A percentile compares a stretch with the other conserved stretches of the same genome.
These are phyloP conservation scores for Jaenimonas drosophilae DNA, from an alignment of 208 protist species.

Conservation along the genomic window DNA sequence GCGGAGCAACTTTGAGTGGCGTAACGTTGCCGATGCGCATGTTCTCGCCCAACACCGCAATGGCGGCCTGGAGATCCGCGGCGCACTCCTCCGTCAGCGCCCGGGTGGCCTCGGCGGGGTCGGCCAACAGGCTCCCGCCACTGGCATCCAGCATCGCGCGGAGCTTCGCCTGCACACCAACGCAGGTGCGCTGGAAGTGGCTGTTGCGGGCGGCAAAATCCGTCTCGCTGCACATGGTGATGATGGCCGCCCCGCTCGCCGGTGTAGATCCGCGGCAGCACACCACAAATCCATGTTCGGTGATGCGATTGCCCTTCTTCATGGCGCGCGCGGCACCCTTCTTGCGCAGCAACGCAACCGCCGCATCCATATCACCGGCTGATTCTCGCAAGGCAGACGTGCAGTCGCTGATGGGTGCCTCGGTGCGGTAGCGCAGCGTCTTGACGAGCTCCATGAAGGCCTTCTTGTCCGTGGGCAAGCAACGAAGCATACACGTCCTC, in stretches of 20 bases:
- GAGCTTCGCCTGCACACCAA: conserved; percentile 19
- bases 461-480: conserved; percentile 44
- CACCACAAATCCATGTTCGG: conserved; percentile 75
- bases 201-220: conserved; percentile 85
- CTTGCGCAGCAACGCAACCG: conserved; percentile 67
- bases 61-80: conserved; percentile 30
- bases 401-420: conserved; percentile 86
- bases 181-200: conserved; percentile 57
- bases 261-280: conserved; percentile 42
- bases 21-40: conserved; percentile 46
- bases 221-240: conserved; percentile 84
- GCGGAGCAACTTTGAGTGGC: conserved; percentile 32
- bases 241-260: conserved; percentile 38
- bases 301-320: conserved; percentile 73
- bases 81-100: conserved; percentile 25
- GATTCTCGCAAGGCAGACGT: conserved; percentile 72
- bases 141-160: conserved; percentile 28
- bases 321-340: conserved; percentile 70
- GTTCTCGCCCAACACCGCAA: conserved; percentile 82
- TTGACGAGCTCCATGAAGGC: conserved; percentile 82
- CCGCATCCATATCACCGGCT: conserved; percentile 56
- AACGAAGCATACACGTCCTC: too few species aligned
- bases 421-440: conserved; percentile 80
- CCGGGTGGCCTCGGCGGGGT: conserved; percentile 32
- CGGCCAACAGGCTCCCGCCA: conserved; percentile 29